Base-by-base conservation (phyloP, 2,329 filamentous ascomycete genomes). In the Bipolaris cookei region DNA sequence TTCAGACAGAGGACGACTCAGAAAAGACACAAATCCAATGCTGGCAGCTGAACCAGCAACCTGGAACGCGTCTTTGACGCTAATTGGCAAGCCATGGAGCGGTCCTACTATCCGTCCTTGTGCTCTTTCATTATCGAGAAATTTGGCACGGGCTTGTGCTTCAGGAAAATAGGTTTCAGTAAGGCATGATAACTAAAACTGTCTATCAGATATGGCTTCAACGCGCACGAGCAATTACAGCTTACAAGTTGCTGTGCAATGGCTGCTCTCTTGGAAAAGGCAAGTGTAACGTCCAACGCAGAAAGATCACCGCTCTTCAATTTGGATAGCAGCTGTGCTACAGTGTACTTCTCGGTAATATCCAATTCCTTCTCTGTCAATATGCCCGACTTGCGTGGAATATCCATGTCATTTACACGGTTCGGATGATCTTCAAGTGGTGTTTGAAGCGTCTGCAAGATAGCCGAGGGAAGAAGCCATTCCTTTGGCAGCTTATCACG, bases 51-150 rank as follows among this genome's bases (percentile, higher is more conserved):
- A 77, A 2, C 84, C 84, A 2, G 67, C 65, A 5, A 89, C 76
- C 45, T 88, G 81, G 77, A 90, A 87, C 65, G 86, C 85, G 72
- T 90, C 88, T 66, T 91, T 91, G 25, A 91, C 78, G 0, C 85
- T 83, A 44, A 88, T 74, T 0, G 85, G 85, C 0, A 88, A 47
- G 70, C 86, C 89, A 70, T 91, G 88, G 1, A 91, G 79, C 1
- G 88, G 87, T 87, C 88, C 42, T 21, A 82, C 74, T 0, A 79
- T 71, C 56, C 72, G 72, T 78, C 73, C 58, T 68, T 71, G 14
- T 71, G 76, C 78, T 11, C 81, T 75, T 52, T 84, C 76, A 1
- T 77, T 73, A 65, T 86, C 84, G 0, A 84, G 76, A 34, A 78
- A 74, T 50, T 79, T 77, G 4, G 83, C 83, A 37, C 78, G 74